These are phyloP conservation scores for Ustilago loliicola DNA, from an alignment of 1,284 basidiomycete species.

Conservation along the genomic window DNA sequence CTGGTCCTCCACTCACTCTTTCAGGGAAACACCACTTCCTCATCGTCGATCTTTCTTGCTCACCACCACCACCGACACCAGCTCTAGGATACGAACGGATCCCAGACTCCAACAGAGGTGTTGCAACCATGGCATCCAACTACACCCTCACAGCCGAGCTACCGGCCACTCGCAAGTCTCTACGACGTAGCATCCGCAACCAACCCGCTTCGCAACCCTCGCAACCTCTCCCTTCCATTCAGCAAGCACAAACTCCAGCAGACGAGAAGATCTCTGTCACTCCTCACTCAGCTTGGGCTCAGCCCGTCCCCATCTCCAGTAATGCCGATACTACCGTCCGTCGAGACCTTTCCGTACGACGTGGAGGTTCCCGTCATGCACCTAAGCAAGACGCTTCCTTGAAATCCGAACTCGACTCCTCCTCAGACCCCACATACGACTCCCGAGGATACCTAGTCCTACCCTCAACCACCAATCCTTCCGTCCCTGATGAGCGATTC, in stretches of 20 bases:
- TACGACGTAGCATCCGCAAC: conserved; percentile 20
- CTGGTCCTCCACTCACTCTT: background rate
- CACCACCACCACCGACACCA: conserved; percentile 5
- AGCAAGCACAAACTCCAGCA: background rate
- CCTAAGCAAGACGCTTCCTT: conserved; percentile 1
- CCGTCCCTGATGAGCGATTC: conserved; percentile 23
- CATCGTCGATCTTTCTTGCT: background rate
- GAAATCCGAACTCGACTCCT: conserved; percentile 23
- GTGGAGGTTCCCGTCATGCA: conserved; percentile 1
- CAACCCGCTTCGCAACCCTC: background rate
- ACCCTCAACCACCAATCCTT: background rate
- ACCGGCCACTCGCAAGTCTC: conserved; percentile 50
- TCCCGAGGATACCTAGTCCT: conserved; percentile 42
- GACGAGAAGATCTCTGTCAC: conserved; percentile 30
- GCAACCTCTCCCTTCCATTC: background rate
- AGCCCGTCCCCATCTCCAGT: background rate
- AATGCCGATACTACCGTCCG: background rate
- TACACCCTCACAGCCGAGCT: conserved; percentile 45
- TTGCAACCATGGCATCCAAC: conserved; percentile 39
- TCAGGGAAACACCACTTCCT: background rate
- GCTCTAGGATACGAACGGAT: background rate
- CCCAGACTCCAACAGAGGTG: background rate
- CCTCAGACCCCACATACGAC: conserved; percentile 17
- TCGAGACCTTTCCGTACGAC: conserved; percentile 24
- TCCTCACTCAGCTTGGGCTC: conserved; percentile 16